phyloP scores from a whole-genome alignment of 1,284 basidiomycete genomes.

The Ganoderma sinense region DNA sequence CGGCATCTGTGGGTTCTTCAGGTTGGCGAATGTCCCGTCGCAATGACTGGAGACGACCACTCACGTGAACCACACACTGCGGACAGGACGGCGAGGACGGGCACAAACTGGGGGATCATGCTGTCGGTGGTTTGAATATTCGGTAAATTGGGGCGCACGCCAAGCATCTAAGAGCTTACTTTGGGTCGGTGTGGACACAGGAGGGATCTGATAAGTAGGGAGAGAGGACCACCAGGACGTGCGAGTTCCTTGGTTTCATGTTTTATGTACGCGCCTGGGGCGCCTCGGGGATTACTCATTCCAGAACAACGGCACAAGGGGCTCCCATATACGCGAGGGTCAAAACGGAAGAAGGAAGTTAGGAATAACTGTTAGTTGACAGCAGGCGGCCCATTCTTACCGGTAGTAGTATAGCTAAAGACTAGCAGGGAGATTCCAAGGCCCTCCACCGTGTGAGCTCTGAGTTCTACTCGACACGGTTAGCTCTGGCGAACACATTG shows the following conservation, averaged over 20 bases:
- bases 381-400: background rate
- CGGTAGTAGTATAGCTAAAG: background rate
- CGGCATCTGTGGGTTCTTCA: background rate
- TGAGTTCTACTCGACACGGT: background rate
- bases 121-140: too few relatives aligned
- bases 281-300: background rate
- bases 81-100: constrained; percentile 1
- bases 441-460: background rate
- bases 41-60: background rate
- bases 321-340: background rate
- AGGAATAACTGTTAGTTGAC: background rate
- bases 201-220: background rate
- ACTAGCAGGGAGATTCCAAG: background rate
- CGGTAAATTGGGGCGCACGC: background rate
- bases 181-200: background rate
- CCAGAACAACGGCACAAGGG: background rate
- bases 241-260: background rate
- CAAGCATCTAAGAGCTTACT: background rate
- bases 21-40: background rate
- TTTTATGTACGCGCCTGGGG: background rate
- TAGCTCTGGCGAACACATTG: background rate
- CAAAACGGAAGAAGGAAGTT: background rate
- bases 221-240: background rate
- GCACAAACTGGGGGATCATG: background rate
- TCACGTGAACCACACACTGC: background rate